Conservation (phyloP, 768 basidiomycete genomes). For the Ramaria sp. region DNA sequence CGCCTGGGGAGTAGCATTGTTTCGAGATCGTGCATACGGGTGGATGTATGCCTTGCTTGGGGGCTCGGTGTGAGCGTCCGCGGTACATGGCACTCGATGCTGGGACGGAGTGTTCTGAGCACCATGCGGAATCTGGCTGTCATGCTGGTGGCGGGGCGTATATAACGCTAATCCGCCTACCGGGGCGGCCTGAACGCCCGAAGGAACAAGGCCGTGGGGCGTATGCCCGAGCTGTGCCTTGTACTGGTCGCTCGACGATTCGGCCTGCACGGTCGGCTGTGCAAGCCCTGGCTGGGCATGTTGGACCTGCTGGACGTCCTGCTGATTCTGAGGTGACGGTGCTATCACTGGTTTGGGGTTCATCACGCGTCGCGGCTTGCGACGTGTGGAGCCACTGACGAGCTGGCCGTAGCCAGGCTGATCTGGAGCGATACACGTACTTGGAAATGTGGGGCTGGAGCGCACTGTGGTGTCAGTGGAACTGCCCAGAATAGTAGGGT, state of each 20-base stretch:
- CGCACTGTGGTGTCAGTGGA: too few relatives aligned
- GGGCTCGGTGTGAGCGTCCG: not conserved
- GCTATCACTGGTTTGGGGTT: slow-evolving; percentile 2
- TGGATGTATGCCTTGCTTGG: not conserved
- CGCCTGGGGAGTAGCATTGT: too few relatives aligned
- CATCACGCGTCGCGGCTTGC: slow-evolving; percentile 7
- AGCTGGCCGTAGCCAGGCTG: slow-evolving; percentile 84
- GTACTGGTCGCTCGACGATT: slow-evolving; percentile 8
- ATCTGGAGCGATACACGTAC: slow-evolving; percentile 74
- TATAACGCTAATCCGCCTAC: too few relatives aligned
- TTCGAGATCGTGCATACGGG: not conserved
- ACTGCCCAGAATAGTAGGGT: too few relatives aligned
- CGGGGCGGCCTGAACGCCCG: not conserved
- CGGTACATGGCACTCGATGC: not conserved
- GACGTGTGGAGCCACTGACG: slow-evolving; percentile 30
- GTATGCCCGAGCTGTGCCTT: too few relatives aligned
- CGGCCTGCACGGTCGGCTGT: not conserved
- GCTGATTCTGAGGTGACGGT: slow-evolving; percentile 7
- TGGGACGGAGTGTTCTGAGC: not conserved
- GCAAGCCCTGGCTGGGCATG: not conserved
- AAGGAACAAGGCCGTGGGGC: too few relatives aligned
- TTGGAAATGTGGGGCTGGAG: slow-evolving; percentile 75
- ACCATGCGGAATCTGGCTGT: not conserved
- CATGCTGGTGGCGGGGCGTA: too few relatives aligned
- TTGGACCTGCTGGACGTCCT: too few relatives aligned